phyloP scores from a whole-genome alignment of 805 yeast species.

The Candida anglica region DNA sequence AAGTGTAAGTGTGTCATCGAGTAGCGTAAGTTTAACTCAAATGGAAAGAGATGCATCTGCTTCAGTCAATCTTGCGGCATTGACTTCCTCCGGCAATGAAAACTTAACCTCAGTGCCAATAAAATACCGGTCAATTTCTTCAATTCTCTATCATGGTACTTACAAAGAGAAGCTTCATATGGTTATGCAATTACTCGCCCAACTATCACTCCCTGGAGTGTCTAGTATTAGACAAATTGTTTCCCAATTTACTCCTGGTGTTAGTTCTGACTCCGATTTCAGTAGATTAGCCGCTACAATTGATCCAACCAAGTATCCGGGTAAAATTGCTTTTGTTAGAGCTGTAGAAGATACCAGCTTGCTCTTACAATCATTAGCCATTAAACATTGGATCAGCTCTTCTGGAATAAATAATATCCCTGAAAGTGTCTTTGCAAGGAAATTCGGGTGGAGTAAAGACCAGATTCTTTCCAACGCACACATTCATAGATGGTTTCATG shows the following conservation, averaged over 20 bases:
- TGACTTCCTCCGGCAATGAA: no score
- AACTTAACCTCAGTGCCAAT: conserved; percentile 5
- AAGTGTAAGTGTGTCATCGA: conserved; percentile 3
- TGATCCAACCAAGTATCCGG: conserved; percentile 10
- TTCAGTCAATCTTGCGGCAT: no score
- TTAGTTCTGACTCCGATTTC: conserved; percentile 6
- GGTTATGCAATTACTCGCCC: conserved; percentile 16
- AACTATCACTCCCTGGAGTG: no score
- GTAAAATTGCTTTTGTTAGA: conserved; percentile 13
- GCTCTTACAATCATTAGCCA: conserved; percentile 9
- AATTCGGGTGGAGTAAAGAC: no score
- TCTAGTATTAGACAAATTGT: conserved; percentile 6
- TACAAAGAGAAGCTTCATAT: conserved; percentile 25
- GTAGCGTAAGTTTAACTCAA: conserved; percentile 1
- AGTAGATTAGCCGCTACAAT: conserved; percentile 8
- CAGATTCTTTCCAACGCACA: no score
- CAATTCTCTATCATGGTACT: conserved; percentile 20
- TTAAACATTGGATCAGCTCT: conserved; percentile 11
- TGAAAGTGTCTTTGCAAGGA: conserved; percentile 6
- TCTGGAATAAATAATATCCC: conserved; percentile 15
- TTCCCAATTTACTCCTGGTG: no score
- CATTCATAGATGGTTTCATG: no score
- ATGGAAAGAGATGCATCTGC: no score
- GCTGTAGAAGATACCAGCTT: conserved; percentile 11
- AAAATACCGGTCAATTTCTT: conserved; percentile 13